Percentiles rank a stretch among this genome's conserved stretches.
Conservation (phyloP, 441 rosid genomes). For the Codiaeum variegatum region DNA sequence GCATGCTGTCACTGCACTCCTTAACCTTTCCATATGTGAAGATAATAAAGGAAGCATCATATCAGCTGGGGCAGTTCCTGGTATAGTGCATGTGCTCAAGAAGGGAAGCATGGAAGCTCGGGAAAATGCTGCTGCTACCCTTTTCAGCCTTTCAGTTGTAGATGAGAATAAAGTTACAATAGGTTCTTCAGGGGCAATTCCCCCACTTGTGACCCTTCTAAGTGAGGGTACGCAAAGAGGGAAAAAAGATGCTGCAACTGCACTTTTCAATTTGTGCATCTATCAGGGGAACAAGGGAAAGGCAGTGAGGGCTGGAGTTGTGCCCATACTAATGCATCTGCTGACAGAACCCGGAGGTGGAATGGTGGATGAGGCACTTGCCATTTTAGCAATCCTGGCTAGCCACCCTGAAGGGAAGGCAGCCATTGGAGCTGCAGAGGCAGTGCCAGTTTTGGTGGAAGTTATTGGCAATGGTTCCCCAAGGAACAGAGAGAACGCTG, state of each 20-base stretch:
- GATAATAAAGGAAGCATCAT: conserved; percentile 84
- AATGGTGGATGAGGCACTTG: conserved; percentile 89
- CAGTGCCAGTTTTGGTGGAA: conserved; percentile 74
- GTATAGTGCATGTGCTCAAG: conserved; percentile 82
- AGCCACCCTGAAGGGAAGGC: conserved; percentile 90
- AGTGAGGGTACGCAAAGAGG: conserved; percentile 88
- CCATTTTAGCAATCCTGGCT: conserved; percentile 77
- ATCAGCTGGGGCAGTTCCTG: conserved; percentile 80
- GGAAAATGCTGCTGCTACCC: conserved; percentile 96
- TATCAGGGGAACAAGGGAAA: conserved; percentile 96
- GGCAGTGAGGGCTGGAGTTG: conserved; percentile 88
- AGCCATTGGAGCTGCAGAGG: conserved; percentile 75
- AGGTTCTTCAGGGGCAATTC: conserved; percentile 78
- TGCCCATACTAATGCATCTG: conserved; percentile 68
- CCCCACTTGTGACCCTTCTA: conserved; percentile 76
- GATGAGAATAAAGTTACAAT: conserved; percentile 88
- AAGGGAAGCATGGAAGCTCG: conserved; percentile 98
- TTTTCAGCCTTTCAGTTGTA: conserved; percentile 85
- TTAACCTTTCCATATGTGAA: conserved; percentile 90
- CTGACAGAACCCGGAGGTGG: conserved; percentile 73
- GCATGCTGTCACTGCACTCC: conserved; percentile 88
- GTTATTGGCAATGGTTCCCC: conserved; percentile 79
- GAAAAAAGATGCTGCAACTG: conserved; percentile 94
- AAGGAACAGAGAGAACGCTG: conserved; percentile 87
- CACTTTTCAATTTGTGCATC: conserved; percentile 92